Evolutionary conservation across 2,329 filamentous ascomycete species (phyloP), one percentile per base, ranked within the genome.

Genomic region (Penicillium polonicum): DNA sequence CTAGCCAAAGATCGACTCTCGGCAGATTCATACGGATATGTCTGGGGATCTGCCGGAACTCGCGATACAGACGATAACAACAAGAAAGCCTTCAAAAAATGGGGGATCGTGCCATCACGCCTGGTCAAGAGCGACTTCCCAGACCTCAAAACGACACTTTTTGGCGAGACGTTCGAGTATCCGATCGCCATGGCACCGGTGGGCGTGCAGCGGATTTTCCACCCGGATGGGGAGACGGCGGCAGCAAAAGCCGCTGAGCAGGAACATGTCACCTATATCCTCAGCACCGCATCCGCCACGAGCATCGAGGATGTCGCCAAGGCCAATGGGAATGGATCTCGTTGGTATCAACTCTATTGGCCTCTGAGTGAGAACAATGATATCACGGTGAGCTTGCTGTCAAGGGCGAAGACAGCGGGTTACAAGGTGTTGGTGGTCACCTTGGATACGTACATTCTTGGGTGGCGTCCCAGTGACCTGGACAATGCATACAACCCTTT

Each of bases 311-410:
- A 90, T 57, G 82, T 90, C 0, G 86, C 85, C 0, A 67, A 73
- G 7, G 83, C 83, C 0, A 84, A 81, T 52, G 82, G 80, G 0
- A 72, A 79, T 2, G 82, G 83, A 0, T 74, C 79, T 17, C 77
- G 86, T 3, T 92, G 87, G 87, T 91, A 82, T 70, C 89, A 92
- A 70, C 81, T 91, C 0, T 91, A 91, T 74, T 90, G 88, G 86
- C 88, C 88, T 0, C 73, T 44, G 2, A 66, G 67, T 42, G 65
- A 82, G 36, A 80, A 84, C 53, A 82, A 90, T 48, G 83, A 86
- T 5, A 77, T 91, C 46, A 90, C 88, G 0, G 76, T 79, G 0
- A 87, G 83, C 48, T 74, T 91, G 25, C 78, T 91, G 2, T 63
- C 71, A 0, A 78, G 87, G 0, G 88, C 87, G 0, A 83, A 84